A percentile compares a stretch with the other conserved stretches of the same genome.
Conservation (phyloP, 2,329 filamentous ascomycete species). For the Fusarium sp. region DNA sequence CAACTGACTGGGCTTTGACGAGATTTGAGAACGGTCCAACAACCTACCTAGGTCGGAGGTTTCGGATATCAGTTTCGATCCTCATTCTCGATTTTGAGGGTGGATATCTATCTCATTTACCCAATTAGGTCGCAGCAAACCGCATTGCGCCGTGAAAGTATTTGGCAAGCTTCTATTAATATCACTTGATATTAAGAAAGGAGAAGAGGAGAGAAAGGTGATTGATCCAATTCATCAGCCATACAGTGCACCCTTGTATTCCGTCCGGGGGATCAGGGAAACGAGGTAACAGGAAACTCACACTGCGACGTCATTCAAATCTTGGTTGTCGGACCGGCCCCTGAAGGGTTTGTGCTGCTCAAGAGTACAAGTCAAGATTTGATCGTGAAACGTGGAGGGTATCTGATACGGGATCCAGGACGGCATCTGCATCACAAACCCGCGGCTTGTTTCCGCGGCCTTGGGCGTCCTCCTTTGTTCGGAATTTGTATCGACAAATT, state of each 20-base stretch:
- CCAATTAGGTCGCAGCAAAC: constrained; percentile 29
- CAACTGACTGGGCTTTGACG: constrained; percentile 30
- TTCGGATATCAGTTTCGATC: constrained; percentile 36
- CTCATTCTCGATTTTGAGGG: constrained; percentile 26
- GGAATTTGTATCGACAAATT: constrained; percentile 35
- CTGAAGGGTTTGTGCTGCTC: constrained; percentile 32
- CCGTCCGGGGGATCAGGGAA: constrained; percentile 18
- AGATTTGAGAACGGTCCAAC: constrained; percentile 28
- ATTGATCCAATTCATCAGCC: constrained; percentile 20
- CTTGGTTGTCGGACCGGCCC: constrained; percentile 32
- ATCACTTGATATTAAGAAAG: constrained; percentile 15
- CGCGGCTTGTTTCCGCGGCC: constrained; percentile 43
- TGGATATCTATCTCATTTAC: constrained; percentile 20
- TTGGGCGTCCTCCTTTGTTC: constrained; percentile 32
- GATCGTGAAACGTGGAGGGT: constrained; percentile 23
- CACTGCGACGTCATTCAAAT: constrained; percentile 37
- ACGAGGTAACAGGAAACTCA: constrained; percentile 24
- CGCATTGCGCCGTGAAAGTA: constrained; percentile 12
- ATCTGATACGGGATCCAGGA: constrained; percentile 30
- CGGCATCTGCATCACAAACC: constrained; percentile 38
- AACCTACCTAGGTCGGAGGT: constrained; percentile 20
- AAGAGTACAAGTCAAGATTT: constrained; percentile 23
- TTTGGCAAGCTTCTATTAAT: constrained; percentile 33
- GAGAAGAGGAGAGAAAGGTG: constrained; percentile 2
- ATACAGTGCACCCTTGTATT: constrained; percentile 13